phyloP scores from a whole-genome alignment of 2,329 filamentous ascomycete species.

The Paecilomyces sp. region DNA sequence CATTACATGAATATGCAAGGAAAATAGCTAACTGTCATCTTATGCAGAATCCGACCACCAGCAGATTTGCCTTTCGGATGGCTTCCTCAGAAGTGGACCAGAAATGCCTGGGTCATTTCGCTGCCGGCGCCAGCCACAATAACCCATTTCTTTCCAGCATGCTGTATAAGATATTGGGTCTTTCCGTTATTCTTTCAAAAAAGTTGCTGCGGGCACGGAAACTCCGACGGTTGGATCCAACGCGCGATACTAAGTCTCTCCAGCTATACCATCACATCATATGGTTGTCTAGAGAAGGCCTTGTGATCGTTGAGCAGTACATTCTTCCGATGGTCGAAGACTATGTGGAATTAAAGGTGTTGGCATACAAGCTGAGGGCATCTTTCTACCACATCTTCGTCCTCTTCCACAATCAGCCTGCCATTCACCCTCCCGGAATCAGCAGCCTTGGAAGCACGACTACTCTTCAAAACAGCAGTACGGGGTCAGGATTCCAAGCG shows the following conservation, averaged over 20 bases:
- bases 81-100: slow-evolving; percentile 96
- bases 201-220: slow-evolving; percentile 78
- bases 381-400: slow-evolving; percentile 97
- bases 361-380: slow-evolving; percentile 84
- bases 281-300: slow-evolving; percentile 88
- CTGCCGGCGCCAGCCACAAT: slow-evolving; percentile 67
- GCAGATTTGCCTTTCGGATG: slow-evolving; percentile 53
- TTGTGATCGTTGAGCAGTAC: slow-evolving; percentile 78
- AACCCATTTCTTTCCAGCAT: slow-evolving; percentile 69
- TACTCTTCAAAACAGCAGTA: slow-evolving; percentile 18
- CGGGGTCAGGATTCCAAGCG: slow-evolving; percentile 1
- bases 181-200: slow-evolving; percentile 80
- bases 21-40: slow-evolving; percentile 18
- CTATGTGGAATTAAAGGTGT: slow-evolving; percentile 76
- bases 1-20: background rate
- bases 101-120: slow-evolving; percentile 88
- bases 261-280: slow-evolving; percentile 86
- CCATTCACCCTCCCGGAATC: slow-evolving; percentile 57
- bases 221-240: slow-evolving; percentile 71
- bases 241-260: slow-evolving; percentile 70
- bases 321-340: slow-evolving; percentile 76
- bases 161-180: slow-evolving; percentile 83
- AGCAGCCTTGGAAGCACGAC: slow-evolving; percentile 26
- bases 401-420: slow-evolving; percentile 85
- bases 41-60: slow-evolving; percentile 22